A percentile compares a stretch with the other conserved stretches of the same genome.
phyloP scores from a whole-genome alignment of 768 basidiomycete genomes.

The Psilocybe cyanescens region DNA sequence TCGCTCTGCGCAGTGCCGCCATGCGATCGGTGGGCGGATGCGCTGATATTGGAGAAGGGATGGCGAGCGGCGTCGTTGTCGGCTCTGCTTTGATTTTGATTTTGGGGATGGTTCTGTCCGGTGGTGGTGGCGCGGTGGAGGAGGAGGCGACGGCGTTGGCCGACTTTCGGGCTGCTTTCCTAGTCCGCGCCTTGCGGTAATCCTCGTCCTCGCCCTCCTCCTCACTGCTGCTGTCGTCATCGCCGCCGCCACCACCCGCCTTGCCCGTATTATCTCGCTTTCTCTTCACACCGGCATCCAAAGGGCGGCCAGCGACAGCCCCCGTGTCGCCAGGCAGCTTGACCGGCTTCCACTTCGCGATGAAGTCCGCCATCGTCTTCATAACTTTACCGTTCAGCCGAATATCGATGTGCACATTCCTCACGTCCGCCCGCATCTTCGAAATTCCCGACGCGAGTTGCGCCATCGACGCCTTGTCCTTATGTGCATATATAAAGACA shows the following conservation, averaged over 20 bases:
- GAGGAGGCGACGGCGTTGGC: conserved; percentile 9
- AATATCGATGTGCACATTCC: conserved; percentile 63
- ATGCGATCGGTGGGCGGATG: conserved; percentile 20
- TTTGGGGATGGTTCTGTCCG: conserved; percentile 10
- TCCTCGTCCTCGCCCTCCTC: conserved; percentile 22
- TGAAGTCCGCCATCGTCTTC: conserved; percentile 57
- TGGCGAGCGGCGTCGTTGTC: not conserved
- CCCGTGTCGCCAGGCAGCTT: conserved; percentile 14
- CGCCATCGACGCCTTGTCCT: conserved; percentile 35
- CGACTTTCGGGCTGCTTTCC: conserved; percentile 11
- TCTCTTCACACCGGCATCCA: conserved; percentile 16
- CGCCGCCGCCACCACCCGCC: too few species aligned
- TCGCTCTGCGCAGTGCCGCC: conserved; percentile 28
- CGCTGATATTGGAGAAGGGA: conserved; percentile 6
- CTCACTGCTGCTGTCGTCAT: not conserved
- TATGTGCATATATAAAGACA: conserved; percentile 56
- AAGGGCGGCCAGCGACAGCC: not conserved
- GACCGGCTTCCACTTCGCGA: conserved; percentile 34
- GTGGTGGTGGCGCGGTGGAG: conserved; percentile 4
- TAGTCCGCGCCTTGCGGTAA: conserved; percentile 14
- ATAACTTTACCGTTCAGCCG: conserved; percentile 63
- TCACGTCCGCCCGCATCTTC: conserved; percentile 58
- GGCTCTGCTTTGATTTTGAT: conserved; percentile 19
- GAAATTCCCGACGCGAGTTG: conserved; percentile 50
- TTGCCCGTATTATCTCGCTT: conserved; percentile 13